Conservation (phyloP, 176 grass and related monocot species). For the Thinopyrum elongatum region DNA sequence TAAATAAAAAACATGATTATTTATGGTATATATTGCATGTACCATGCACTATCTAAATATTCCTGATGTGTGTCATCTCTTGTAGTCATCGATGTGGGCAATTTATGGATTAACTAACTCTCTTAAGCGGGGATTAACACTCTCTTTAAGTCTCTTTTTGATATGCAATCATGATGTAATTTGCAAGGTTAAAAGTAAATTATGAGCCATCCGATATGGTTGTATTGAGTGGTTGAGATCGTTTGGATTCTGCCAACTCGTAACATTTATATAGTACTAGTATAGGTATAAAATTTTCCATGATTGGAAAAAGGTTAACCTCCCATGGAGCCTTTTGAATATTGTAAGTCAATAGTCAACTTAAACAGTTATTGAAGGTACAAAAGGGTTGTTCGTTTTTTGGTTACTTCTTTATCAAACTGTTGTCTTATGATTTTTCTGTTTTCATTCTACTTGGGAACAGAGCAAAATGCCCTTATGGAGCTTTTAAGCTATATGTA, state of each 20-base stretch:
- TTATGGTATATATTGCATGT: neutral
- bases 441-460: conserved; percentile 38
- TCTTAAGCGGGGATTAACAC: too few species aligned
- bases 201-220: neutral
- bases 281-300: neutral
- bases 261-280: neutral
- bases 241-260: neutral
- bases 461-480: conserved; percentile 87
- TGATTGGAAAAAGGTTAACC: neutral
- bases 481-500: conserved; percentile 86
- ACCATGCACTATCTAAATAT: too few species aligned
- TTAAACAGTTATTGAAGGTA: neutral
- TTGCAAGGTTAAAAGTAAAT: neutral
- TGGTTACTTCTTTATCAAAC: neutral
- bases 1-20: neutral
- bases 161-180: neutral
- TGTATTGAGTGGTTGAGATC: neutral
- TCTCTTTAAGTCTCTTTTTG: neutral
- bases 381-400: neutral
- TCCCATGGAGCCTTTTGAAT: neutral
- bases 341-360: neutral
- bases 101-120: neutral
- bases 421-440: neutral
- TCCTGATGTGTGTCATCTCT: neutral
- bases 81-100: neutral